phyloP scores from a whole-genome alignment of 305 asterid genomes.

The Solanum hybrid region DNA sequence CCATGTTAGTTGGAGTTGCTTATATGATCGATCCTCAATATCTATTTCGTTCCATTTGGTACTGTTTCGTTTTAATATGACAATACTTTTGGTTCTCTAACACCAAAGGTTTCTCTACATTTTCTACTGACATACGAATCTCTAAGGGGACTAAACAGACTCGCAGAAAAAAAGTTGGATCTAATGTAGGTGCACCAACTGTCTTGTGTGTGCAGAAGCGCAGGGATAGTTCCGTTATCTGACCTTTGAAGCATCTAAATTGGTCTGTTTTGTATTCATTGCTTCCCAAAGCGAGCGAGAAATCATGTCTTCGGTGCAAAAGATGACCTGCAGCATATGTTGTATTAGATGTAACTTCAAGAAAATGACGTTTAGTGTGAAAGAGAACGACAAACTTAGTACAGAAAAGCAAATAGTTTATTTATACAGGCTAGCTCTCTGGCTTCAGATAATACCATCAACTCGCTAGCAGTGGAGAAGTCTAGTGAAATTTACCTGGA shows the following conservation, averaged over 20 bases:
- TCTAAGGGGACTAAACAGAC: neutral
- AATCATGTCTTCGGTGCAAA: conserved; percentile 84
- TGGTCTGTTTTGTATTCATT: conserved; percentile 59
- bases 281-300: conserved; percentile 80
- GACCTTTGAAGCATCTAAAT: conserved; percentile 52
- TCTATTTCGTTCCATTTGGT: neutral
- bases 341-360: neutral
- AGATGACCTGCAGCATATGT: conserved; percentile 42
- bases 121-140: neutral
- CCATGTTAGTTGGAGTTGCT: too few species aligned
- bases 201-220: neutral
- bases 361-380: neutral
- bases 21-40: too few species aligned
- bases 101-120: neutral
- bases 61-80: neutral
- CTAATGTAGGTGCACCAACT: neutral
- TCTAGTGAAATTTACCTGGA: conserved; percentile 34
- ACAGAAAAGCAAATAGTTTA: neutral
- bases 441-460: neutral
- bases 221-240: neutral
- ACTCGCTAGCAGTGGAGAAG: neutral
- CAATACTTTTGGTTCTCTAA: neutral
- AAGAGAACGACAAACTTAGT: neutral
- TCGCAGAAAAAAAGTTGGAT: neutral
- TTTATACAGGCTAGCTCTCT: neutral